These are phyloP conservation scores for Nannochloropsis limnetica DNA, from an alignment of 352 stramenopile genomes.

Conservation along the genomic window DNA sequence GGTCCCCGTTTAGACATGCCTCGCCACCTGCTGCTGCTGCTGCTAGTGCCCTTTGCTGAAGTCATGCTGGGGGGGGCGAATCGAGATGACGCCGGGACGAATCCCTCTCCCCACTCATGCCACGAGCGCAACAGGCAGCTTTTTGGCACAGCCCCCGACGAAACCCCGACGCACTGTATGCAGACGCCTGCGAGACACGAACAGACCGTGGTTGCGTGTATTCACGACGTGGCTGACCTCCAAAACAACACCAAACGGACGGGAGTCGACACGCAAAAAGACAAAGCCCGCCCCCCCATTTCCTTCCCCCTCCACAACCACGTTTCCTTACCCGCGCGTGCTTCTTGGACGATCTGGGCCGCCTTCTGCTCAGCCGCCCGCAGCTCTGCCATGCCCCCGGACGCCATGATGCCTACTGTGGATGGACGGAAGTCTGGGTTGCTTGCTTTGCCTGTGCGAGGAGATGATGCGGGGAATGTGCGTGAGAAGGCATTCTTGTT, in stretches of 20 bases:
- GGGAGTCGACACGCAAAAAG: not conserved
- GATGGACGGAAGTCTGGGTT: not conserved
- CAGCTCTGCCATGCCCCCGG: constrained; percentile 30
- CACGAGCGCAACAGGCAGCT: not conserved
- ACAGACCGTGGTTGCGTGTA: not conserved
- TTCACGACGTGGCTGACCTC: not conserved
- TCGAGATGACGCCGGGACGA: not conserved
- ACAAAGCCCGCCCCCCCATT: not conserved
- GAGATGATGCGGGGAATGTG: not conserved
- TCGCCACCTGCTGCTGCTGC: no score
- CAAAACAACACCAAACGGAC: not conserved
- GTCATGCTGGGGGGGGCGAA: not conserved
- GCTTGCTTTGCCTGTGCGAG: not conserved
- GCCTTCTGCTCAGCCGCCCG: constrained; percentile 32
- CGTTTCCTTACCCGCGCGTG: not conserved
- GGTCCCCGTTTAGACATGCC: no score
- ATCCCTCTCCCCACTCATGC: not conserved
- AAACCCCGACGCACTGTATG: not conserved
- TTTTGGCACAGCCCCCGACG: not conserved
- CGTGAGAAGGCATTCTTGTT: not conserved
- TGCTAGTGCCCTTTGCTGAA: no score
- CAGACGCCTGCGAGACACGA: not conserved
- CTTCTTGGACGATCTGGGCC: constrained; percentile 31
- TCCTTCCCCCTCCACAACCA: not conserved
- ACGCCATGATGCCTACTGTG: not conserved